Base-by-base conservation (phyloP, 371 early-diverging fungal genomes). In the Dichotomocladium elegans region DNA sequence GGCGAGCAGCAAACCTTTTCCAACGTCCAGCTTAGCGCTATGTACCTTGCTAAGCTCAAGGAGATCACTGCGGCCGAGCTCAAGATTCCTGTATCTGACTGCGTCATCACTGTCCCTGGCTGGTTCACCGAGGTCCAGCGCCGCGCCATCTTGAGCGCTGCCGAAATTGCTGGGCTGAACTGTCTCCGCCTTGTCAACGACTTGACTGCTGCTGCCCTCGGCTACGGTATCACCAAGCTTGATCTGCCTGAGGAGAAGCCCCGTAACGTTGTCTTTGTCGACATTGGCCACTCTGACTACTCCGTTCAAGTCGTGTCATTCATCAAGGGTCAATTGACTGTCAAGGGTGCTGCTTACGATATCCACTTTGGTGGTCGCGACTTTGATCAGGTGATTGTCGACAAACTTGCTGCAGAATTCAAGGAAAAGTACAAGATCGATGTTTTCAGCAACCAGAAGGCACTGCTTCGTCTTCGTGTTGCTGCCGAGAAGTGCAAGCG, bases 91-190 rank as follows among this genome's bases (percentile, higher is more conserved):
- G 88, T 94, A 49, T 89, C 92, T 29, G 97, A 98, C 70, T 88
- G 86, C 60, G 98, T 98, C 37, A 90, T 98, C 63, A 93, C 95
- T 44, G 88, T 92, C 48, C 98, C 97, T 35, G 88, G 83, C 24
- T 98, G 94, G 94, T 98, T 88, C 81, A 92, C 92, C 30, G 97
- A 97, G 66, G 73, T 83, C 29, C 96, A 98, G 77, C 86, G 97
- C 40, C 85, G 95, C 41, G 89, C 93, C 46, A 72, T 98, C 57
- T 68, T 91, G 53, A 88, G 90, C 65, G 96, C 96, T 31, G 83
- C 93, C 49, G 84, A 91, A 64, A 87, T 98, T 56, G 91, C 93
- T 15, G 93, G 94, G n/a, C 71, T 98, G 57, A 96, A 94, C 83
- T 87, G 87, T 58, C 80, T 98, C 60, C 86, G 95, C 55, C 70